A percentile compares a stretch with the other conserved stretches of the same genome.
phyloP scores from a whole-genome alignment of 106 monocot genomes.

The Dioscorea alata region DNA sequence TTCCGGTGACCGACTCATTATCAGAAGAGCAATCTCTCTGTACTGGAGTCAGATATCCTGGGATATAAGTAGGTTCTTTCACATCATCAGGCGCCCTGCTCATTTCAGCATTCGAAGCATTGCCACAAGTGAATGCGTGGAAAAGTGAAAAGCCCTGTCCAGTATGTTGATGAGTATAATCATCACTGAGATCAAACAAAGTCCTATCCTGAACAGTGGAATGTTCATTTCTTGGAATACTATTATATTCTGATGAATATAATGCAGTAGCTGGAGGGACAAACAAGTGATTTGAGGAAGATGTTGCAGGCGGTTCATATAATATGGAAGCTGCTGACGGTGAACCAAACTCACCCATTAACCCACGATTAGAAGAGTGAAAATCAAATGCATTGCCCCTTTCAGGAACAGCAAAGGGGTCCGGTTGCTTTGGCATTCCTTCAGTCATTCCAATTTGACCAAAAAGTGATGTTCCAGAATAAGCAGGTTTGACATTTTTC shows the following conservation, averaged over 20 bases:
- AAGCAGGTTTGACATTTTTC: slow-evolving; percentile 3
- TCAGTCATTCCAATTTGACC: background rate
- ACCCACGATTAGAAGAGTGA: slow-evolving; percentile 33
- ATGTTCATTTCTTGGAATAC: background rate
- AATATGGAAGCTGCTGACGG: slow-evolving; percentile 12
- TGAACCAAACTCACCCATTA: slow-evolving; percentile 36
- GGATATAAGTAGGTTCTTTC: background rate
- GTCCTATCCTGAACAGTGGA: slow-evolving; percentile 12
- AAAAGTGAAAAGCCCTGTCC: slow-evolving; percentile 7
- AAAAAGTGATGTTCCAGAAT: background rate
- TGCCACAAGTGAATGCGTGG: slow-evolving; percentile 11
- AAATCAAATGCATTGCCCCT: slow-evolving; percentile 1
- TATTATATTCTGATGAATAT: too few species aligned
- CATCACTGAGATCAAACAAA: slow-evolving; percentile 6
- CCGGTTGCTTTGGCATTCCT: background rate
- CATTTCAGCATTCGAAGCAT: slow-evolving; percentile 5
- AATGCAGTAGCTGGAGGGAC: too few species aligned
- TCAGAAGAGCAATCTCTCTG: slow-evolving; percentile 3
- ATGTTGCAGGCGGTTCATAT: slow-evolving; percentile 16
- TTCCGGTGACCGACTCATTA: background rate
- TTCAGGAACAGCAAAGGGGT: slow-evolving; percentile 3
- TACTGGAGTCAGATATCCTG: too few species aligned
- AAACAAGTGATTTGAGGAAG: background rate
- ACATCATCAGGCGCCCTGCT: background rate
- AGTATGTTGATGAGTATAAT: background rate